Evolutionary conservation across 768 basidiomycete genomes (phyloP).

Genomic region (Leccinum variicolor): DNA sequence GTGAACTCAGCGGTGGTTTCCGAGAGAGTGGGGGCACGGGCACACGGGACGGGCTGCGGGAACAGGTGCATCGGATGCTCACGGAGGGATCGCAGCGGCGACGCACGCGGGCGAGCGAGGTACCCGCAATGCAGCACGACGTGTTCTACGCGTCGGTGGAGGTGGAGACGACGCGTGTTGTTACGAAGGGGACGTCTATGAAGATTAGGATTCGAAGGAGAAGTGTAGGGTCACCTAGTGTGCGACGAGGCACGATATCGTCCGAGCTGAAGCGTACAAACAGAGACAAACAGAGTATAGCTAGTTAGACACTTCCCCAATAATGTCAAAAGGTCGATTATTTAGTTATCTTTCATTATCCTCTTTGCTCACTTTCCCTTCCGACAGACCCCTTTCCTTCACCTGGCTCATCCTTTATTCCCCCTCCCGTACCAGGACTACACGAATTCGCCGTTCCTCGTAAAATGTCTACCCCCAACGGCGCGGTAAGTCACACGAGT

Average conservation of each 20-base stretch:
- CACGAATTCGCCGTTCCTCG: conserved; percentile 63
- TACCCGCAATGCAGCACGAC: conserved; percentile 22
- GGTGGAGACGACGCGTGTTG: background rate
- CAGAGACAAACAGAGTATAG: conserved; percentile 10
- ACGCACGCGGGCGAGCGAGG: conserved; percentile 16
- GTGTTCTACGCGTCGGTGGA: conserved; percentile 26
- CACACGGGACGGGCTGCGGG: conserved; percentile 12
- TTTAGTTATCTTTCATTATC: no score
- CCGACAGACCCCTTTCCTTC: conserved; percentile 50
- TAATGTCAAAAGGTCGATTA: no score
- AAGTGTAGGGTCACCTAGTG: conserved; percentile 20
- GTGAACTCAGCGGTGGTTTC: conserved; percentile 28
- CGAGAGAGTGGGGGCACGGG: background rate
- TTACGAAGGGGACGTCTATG: background rate
- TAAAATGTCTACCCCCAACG: conserved; percentile 23
- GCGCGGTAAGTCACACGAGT: conserved; percentile 30
- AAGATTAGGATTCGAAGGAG: conserved; percentile 15
- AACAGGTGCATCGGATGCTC: conserved; percentile 21
- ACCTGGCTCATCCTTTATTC: conserved; percentile 64
- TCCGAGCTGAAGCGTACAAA: conserved; percentile 27
- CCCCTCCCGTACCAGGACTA: conserved; percentile 63
- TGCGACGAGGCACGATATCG: conserved; percentile 24
- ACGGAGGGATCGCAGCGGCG: conserved; percentile 17
- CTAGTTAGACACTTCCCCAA: no score
- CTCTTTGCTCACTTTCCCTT: no score